Base-by-base conservation (phyloP, 768 basidiomycete species). In the Lactifluus echinatus region DNA sequence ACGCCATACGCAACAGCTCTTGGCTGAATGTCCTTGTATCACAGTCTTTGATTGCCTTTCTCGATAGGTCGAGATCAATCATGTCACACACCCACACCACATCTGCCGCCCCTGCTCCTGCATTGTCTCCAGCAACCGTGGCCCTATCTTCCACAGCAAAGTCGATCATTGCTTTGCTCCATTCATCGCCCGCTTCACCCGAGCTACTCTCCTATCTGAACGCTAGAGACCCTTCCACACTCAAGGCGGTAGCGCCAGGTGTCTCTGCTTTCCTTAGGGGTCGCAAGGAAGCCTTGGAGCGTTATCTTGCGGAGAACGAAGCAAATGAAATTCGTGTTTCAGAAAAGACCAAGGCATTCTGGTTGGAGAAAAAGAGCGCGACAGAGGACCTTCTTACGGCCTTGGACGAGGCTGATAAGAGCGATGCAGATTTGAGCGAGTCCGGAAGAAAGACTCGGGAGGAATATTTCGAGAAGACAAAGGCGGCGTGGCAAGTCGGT, bases 11-110 rank as follows among this genome's bases (percentile, higher is more conserved):
- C 17, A 19, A 17, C 31, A 31, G 24, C 37, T 26, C 46, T 43
- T 46, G 59, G 57, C 40, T 55, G 46, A 49, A 57, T 66, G 36
- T 50, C 28, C 39, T 33, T 29, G 37, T 37, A 45, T 29, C 37
- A 12, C 61, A 93, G 90, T 73, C 78, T 28, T 85, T 92, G 60
- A 76, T 87, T 50, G 82, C 86, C 55, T 89, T 93, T 67, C 75
- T 94, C 44, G 91, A 93, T 72, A 85, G 84, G 68, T 89, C 90
- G 14, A 82, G 92, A 45, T 88, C 83, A 1, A 70, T 79, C 14
- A 70, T 76, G 54, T 88, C 87, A 8, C 79, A 75, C 43, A 84
- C 86, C 4, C 79, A 83, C 63, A 84, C 88, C 4, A 85, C 82
- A 2, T 87, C 87, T 0, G 66, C 72, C 12, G 81, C 84, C 1